Evolutionary conservation across 768 basidiomycete species (phyloP).

Genomic region (Podaxis sp.): DNA sequence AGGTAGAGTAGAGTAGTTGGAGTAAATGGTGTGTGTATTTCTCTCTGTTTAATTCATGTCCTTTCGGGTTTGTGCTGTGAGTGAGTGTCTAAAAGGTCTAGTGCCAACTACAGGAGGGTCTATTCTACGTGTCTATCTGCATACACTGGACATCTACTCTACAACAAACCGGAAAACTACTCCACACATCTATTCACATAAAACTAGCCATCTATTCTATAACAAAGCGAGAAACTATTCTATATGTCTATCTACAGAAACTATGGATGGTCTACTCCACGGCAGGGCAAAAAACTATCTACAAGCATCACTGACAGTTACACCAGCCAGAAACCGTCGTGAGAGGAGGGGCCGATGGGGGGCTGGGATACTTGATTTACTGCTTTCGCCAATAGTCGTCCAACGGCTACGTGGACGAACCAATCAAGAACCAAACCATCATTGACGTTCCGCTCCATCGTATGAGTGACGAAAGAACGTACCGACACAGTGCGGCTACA

Average conservation of each 20-base stretch:
- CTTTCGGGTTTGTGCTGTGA: neutral
- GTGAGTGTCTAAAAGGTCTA: neutral
- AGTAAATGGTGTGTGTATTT: constrained; percentile 1
- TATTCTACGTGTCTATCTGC: too few relatives aligned
- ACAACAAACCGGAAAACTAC: neutral
- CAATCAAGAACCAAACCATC: neutral
- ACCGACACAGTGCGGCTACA: constrained; percentile 5
- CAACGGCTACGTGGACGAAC: neutral
- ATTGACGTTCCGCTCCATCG: too few relatives aligned
- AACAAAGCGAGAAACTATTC: too few relatives aligned
- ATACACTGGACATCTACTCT: too few relatives aligned
- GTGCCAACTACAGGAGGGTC: neutral
- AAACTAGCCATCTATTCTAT: too few relatives aligned
- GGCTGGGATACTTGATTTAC: constrained; percentile 4
- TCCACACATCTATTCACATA: neutral
- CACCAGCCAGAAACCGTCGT: neutral
- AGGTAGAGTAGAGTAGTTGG: constrained; percentile 39
- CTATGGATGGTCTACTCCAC: neutral
- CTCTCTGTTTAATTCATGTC: neutral
- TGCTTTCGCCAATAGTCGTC: constrained; percentile 1
- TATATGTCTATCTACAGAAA: neutral
- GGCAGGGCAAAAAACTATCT: too few relatives aligned
- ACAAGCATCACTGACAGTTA: neutral
- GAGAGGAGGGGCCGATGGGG: neutral
- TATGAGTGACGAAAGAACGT: neutral